Evolutionary conservation across 2,329 filamentous ascomycete genomes (phyloP).

Genomic region (Hysterium pulicare): DNA sequence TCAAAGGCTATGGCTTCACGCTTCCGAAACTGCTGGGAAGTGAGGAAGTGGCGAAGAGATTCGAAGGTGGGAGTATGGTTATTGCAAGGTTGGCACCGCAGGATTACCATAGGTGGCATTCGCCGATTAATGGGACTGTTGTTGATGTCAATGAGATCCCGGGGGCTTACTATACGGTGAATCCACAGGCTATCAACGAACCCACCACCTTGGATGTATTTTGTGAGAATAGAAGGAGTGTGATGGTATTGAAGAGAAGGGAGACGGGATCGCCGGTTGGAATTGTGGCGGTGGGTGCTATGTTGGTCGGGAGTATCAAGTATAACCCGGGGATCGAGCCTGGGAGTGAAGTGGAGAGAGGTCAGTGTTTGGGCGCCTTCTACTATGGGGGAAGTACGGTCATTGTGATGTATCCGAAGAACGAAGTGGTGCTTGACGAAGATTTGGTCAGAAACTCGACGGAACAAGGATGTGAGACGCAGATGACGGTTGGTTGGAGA

Average conservation of each 20-base stretch:
- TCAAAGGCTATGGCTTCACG: slow-evolving; percentile 43
- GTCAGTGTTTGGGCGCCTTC: slow-evolving; percentile 42
- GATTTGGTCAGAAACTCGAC: slow-evolving; percentile 40
- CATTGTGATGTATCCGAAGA: slow-evolving; percentile 37
- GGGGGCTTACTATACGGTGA: slow-evolving; percentile 43
- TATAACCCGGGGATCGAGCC: slow-evolving; percentile 36
- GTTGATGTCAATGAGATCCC: slow-evolving; percentile 35
- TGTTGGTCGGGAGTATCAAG: slow-evolving; percentile 43
- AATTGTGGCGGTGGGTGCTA: slow-evolving; percentile 42
- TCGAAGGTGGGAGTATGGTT: slow-evolving; percentile 36
- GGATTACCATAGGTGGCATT: slow-evolving; percentile 43
- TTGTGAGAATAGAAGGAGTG: slow-evolving; percentile 41
- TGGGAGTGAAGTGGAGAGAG: slow-evolving; percentile 33
- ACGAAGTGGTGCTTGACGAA: slow-evolving; percentile 36
- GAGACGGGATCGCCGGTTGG: slow-evolving; percentile 29
- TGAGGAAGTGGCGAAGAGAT: slow-evolving; percentile 24
- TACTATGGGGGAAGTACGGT: slow-evolving; percentile 44
- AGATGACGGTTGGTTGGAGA: slow-evolving; percentile 39
- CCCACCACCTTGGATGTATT: slow-evolving; percentile 41
- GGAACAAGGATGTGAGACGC: slow-evolving; percentile 38
- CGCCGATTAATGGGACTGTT: slow-evolving; percentile 33
- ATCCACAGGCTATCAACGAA: slow-evolving; percentile 43
- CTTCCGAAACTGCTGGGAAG: slow-evolving; percentile 27
- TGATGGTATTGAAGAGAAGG: slow-evolving; percentile 36
- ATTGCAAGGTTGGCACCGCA: slow-evolving; percentile 43